These are phyloP conservation scores for Peronospora farinosa DNA, from an alignment of 352 stramenopile species.

Conservation along the genomic window DNA sequence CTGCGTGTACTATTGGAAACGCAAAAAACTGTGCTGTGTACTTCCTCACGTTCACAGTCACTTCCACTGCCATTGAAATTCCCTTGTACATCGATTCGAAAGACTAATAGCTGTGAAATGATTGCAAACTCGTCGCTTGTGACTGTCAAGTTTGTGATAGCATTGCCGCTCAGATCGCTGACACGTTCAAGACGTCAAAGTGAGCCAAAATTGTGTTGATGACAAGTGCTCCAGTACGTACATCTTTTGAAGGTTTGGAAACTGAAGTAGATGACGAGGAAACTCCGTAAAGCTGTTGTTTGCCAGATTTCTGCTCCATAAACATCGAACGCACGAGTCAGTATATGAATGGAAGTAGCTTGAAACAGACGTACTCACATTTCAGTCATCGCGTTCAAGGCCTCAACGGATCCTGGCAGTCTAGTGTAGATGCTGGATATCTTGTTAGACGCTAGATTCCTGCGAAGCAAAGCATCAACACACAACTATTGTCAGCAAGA, in stretches of 20 bases:
- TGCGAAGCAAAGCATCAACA: constrained; percentile 7
- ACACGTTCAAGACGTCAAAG: neutral
- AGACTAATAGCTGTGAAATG: constrained; percentile 31
- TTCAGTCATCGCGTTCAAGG: constrained; percentile 25
- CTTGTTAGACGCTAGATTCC: constrained; percentile 29
- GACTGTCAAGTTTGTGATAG: constrained; percentile 39
- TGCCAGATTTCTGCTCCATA: constrained; percentile 31
- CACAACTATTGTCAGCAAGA: neutral
- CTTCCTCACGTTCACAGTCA: constrained; percentile 24
- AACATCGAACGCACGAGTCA: constrained; percentile 3
- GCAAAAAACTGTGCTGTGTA: constrained; percentile 35
- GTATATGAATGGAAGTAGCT: neutral
- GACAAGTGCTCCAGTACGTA: constrained; percentile 16
- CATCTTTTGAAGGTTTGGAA: constrained; percentile 38
- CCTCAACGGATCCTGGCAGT: constrained; percentile 10
- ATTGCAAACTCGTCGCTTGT: constrained; percentile 25
- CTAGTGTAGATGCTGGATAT: constrained; percentile 34
- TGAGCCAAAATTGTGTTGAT: neutral
- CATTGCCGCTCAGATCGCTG: constrained; percentile 41
- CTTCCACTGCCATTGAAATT: neutral
- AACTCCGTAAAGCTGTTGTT: constrained; percentile 41
- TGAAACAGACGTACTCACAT: constrained; percentile 16
- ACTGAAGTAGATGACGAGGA: constrained; percentile 33
- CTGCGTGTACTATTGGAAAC: constrained; percentile 28
- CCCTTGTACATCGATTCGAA: constrained; percentile 20